Percentiles rank a stretch among this genome's conserved stretches.
Conservation (phyloP, 306 rosid genomes). For the Echinosophora koreensis region DNA sequence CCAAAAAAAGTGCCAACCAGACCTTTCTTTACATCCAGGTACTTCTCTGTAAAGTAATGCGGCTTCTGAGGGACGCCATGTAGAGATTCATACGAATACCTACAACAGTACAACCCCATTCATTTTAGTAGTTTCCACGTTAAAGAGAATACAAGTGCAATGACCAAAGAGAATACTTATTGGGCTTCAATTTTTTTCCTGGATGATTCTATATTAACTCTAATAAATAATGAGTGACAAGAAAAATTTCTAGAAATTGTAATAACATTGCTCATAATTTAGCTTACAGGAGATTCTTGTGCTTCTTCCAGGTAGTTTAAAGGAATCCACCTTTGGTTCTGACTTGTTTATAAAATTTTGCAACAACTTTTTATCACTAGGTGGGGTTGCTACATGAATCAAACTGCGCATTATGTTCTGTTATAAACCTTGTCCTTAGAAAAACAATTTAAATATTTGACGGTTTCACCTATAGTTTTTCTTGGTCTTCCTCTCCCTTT, state of each 20-base stretch:
- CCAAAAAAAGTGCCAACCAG: conserved; percentile 80
- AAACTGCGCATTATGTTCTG: no score
- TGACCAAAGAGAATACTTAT: conserved; percentile 14
- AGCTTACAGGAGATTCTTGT: conserved; percentile 2
- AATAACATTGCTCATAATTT: conserved; percentile 18
- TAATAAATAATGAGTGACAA: background rate
- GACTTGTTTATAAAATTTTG: no score
- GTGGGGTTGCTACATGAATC: no score
- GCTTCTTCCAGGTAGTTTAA: background rate
- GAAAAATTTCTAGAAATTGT: background rate
- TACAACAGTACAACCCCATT: conserved; percentile 56
- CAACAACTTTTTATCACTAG: no score
- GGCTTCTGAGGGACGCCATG: conserved; percentile 68
- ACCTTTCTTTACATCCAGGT: conserved; percentile 66
- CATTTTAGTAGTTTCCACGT: conserved; percentile 38
- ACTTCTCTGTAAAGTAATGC: conserved; percentile 73
- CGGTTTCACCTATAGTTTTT: background rate
- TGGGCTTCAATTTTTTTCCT: background rate
- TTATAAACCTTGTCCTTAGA: no score
- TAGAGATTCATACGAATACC: conserved; percentile 77
- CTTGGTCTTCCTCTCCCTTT: background rate
- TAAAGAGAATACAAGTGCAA: conserved; percentile 28
- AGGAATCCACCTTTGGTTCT: background rate
- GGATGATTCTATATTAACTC: background rate
- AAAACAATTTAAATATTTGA: background rate